Conservation (phyloP, 176 grass and related monocot species). For the Bonia amplexicaulis region DNA sequence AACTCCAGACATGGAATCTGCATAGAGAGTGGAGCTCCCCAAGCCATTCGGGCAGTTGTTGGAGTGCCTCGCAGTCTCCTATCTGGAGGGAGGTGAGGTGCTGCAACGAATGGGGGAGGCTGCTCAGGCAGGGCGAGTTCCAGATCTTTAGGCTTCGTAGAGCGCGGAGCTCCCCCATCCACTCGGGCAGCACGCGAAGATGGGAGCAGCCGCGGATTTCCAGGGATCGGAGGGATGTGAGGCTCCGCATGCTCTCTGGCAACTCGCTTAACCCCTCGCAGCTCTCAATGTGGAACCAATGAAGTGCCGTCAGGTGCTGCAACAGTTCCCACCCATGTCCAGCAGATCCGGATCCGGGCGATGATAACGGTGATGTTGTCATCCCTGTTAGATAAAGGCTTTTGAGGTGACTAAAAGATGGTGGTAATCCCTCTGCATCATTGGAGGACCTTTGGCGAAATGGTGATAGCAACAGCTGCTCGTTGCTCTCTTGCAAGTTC, state of each 20-base stretch:
- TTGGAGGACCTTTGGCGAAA: too few species aligned
- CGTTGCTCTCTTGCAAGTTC: background rate
- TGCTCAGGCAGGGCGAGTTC: too few species aligned
- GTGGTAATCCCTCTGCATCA: background rate
- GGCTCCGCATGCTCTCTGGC: background rate
- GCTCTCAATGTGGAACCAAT: rapidly evolving
- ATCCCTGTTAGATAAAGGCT: background rate
- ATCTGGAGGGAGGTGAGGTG: too few species aligned
- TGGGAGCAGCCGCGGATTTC: too few species aligned
- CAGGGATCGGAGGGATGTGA: background rate
- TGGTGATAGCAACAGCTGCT: background rate
- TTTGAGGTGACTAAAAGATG: background rate
- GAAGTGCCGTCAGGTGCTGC: too few species aligned
- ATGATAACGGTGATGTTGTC: background rate
- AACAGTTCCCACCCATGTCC: background rate
- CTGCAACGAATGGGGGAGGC: too few species aligned
- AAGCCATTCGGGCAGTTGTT: background rate
- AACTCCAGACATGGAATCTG: too few species aligned
- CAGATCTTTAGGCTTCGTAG: too few species aligned
- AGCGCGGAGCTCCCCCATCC: background rate
- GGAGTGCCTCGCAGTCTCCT: background rate
- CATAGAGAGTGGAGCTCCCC: background rate
- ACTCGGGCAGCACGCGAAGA: background rate
- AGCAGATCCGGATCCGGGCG: background rate
- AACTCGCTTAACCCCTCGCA: background rate